Evolutionary conservation across 768 basidiomycete species (phyloP).

Genomic region (Hirschioporus abietinus): DNA sequence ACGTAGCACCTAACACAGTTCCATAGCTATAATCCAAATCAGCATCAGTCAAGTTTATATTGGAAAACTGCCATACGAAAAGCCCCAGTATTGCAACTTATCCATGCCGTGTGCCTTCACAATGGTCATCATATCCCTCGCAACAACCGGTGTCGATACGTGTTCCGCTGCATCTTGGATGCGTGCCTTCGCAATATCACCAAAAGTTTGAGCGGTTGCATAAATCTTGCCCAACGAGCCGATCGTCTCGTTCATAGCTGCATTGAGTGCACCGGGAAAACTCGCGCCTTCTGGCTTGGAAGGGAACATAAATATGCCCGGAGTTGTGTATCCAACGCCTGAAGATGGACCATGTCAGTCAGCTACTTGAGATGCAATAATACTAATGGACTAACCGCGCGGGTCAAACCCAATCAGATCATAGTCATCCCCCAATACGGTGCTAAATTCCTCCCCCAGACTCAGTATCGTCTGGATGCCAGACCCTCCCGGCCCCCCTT

Average conservation of each 20-base stretch:
- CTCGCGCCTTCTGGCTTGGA: constrained; percentile 7
- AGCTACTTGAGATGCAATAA: not conserved
- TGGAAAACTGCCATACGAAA: constrained; percentile 10
- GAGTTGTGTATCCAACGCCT: constrained; percentile 16
- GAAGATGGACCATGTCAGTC: not conserved
- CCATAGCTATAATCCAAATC: constrained; percentile 14
- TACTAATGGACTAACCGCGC: constrained; percentile 15
- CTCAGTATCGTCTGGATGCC: not conserved
- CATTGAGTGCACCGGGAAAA: not conserved
- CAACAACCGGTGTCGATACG: constrained; percentile 14
- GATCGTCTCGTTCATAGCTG: not conserved
- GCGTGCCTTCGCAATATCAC: not conserved
- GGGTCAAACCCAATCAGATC: constrained; percentile 26
- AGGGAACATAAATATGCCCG: constrained; percentile 12
- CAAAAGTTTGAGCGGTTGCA: not conserved
- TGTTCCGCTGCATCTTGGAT: constrained; percentile 2
- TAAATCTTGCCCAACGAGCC: not conserved
- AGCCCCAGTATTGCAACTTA: constrained; percentile 15
- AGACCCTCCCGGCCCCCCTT: constrained; percentile 14
- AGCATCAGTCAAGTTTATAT: not conserved
- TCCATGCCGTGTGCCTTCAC: constrained; percentile 14
- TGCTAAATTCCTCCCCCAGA: not conserved
- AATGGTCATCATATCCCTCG: constrained; percentile 17
- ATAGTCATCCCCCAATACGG: constrained; percentile 18
- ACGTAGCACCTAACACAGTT: constrained; percentile 16